phyloP scores from a whole-genome alignment of 805 yeast genomes.

The Wickerhamiella occidentalis region DNA sequence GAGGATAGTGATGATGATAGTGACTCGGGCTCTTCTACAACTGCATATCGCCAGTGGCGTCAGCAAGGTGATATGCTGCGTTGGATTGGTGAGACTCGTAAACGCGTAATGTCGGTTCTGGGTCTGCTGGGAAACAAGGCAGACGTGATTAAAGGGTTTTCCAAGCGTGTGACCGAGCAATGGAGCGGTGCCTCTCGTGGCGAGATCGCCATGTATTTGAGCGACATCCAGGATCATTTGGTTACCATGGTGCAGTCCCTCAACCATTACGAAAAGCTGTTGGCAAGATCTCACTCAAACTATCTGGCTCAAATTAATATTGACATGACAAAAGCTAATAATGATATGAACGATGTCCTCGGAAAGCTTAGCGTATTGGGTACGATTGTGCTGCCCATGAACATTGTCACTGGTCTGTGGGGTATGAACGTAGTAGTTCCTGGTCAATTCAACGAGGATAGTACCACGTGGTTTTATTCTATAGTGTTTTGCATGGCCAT shows the following conservation, averaged over 20 bases:
- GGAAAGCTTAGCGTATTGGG: slow-evolving; percentile 90
- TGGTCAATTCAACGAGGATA: slow-evolving; percentile 56
- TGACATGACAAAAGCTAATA: slow-evolving; percentile 94
- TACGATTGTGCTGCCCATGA: slow-evolving; percentile 89
- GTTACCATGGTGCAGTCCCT: slow-evolving; percentile 94
- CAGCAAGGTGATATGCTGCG: slow-evolving; percentile 90
- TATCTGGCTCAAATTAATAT: slow-evolving; percentile 93
- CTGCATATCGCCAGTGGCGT: slow-evolving; percentile 60
- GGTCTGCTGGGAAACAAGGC: slow-evolving; percentile 84
- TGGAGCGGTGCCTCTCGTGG: slow-evolving; percentile 68
- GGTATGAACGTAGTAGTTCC: slow-evolving; percentile 98
- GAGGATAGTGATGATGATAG: slow-evolving; percentile 32
- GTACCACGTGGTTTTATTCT: slow-evolving; percentile 52
- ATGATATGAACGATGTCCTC: slow-evolving; percentile 91
- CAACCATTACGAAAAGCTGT: slow-evolving; percentile 85
- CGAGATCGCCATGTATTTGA: slow-evolving; percentile 87
- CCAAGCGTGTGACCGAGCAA: slow-evolving; percentile 78
- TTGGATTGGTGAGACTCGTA: slow-evolving; percentile 89
- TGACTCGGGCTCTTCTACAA: slow-evolving; percentile 26
- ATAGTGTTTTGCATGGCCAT: slow-evolving; percentile 24
- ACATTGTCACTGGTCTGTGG: slow-evolving; percentile 93
- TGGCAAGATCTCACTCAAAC: slow-evolving; percentile 92
- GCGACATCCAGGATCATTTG: slow-evolving; percentile 96
- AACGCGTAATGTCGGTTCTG: slow-evolving; percentile 81
- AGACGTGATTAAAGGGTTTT: slow-evolving; percentile 92